Conservation (phyloP, 1,284 basidiomycete genomes). For the Golubevia pallescens region DNA sequence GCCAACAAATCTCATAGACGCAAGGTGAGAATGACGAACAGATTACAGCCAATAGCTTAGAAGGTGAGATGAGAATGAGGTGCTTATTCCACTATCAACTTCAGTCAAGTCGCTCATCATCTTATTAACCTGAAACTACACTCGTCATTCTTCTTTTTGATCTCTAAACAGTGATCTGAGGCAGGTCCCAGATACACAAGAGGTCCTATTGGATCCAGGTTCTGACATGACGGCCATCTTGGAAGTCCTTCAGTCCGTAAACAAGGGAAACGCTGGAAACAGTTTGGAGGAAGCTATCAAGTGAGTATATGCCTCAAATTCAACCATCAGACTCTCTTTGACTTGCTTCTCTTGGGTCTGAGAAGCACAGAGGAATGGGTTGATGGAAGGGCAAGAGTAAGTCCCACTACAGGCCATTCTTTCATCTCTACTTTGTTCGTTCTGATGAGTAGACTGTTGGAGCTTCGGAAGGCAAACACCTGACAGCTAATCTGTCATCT, state of each 20-base stretch:
- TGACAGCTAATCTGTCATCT: too few species aligned
- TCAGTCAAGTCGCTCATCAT: background rate
- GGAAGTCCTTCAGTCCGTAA: conserved; percentile 53
- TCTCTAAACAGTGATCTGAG: conserved; percentile 35
- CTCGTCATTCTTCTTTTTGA: background rate
- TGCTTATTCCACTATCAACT: background rate
- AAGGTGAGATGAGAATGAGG: too few species aligned
- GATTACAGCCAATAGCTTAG: too few species aligned
- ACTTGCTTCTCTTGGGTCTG: background rate
- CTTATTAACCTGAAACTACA: background rate
- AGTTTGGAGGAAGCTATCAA: conserved; percentile 40
- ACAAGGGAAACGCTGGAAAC: conserved; percentile 22
- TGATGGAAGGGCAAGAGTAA: too few species aligned
- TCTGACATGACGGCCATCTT: conserved; percentile 49
- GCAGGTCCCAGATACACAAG: conserved; percentile 62
- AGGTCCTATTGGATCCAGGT: conserved; percentile 43
- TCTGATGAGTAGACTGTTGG: too few species aligned
- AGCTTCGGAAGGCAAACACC: too few species aligned
- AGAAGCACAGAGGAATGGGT: too few species aligned
- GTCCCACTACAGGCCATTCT: too few species aligned
- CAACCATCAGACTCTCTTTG: background rate
- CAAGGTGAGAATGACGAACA: conserved; percentile 23
- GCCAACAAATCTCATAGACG: conserved; percentile 32
- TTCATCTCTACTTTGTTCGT: too few species aligned
- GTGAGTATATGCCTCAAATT: conserved; percentile 20